Conservation (phyloP, 768 basidiomycete genomes). For the Suillus americanus region DNA sequence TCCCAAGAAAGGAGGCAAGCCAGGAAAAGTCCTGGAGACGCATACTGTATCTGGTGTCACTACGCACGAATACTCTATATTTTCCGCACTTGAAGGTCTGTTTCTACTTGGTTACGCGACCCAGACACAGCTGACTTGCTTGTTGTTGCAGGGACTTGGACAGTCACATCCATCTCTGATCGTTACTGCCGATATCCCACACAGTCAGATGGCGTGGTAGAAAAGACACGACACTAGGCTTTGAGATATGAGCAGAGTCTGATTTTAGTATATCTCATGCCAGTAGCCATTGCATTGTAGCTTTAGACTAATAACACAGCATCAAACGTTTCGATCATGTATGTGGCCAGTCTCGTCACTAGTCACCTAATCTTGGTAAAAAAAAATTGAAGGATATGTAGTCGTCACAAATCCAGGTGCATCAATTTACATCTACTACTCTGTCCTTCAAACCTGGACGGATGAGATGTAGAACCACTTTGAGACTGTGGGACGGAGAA, state of each 20-base stretch:
- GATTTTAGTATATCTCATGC: constrained; percentile 16
- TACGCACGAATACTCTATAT: constrained; percentile 82
- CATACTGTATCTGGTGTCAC: constrained; percentile 84
- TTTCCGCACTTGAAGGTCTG: constrained; percentile 86
- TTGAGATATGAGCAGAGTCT: constrained; percentile 9
- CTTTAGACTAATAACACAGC: constrained; percentile 15
- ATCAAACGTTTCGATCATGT: neutral
- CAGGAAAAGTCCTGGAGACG: constrained; percentile 83
- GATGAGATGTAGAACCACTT: constrained; percentile 97
- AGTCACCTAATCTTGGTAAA: neutral
- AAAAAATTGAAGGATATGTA: neutral
- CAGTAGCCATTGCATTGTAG: constrained; percentile 28
- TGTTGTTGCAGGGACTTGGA: constrained; percentile 71
- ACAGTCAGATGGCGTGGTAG: constrained; percentile 48
- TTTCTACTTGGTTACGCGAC: constrained; percentile 2
- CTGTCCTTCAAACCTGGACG: constrained; percentile 57
- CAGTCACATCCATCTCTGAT: constrained; percentile 89
- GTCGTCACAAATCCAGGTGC: neutral
- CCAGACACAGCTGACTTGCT: constrained; percentile 5
- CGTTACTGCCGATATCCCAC: constrained; percentile 86
- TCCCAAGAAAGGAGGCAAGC: constrained; percentile 63
- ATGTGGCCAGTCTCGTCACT: neutral
- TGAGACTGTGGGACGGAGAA: constrained; percentile 53
- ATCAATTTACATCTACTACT: neutral
- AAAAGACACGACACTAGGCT: constrained; percentile 32